Evolutionary conservation across 1,284 basidiomycete genomes (phyloP), one percentile per base, ranked within the genome.

Genomic region (Mycena sp.): DNA sequence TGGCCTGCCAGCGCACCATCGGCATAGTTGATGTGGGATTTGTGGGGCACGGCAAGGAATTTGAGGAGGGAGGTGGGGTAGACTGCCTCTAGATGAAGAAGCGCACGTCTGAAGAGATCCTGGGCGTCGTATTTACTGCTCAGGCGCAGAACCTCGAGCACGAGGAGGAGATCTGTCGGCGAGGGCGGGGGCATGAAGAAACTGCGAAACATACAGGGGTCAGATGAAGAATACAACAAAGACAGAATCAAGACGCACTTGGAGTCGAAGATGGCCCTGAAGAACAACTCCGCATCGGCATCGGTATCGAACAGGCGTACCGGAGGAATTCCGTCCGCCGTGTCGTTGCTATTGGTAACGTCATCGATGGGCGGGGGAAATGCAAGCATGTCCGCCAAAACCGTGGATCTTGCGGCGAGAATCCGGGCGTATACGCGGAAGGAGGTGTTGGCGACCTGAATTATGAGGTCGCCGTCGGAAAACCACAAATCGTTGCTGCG

Each of bases 401-500:
- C 40, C 3, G 9, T 19, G 16, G 58, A 56, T 30, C 52, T 55
- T 5, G 37, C 50, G 6, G 63, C 57, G 6, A 64, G 30, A 21
- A 55, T 25, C 14, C 51, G n/a, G n/a, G 28, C 45, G 25, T 55
- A 49, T 12, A 64, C 29, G 37, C 58, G 57, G 40, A 60, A 64
- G 4, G 37, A 45, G 38, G 26, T 28, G 26, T 43, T 37, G 16
- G 23, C 51, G 4, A 46, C 51, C 19, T 56, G 30, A 21, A 64
- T 23, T 14, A 64, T 56, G 21, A 64, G 28, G 48, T 64, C 56
- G 17, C 58, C 63, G 26, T 64, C 63, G 1, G 50, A 44, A 41
- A 61, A 55, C 63, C 63, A 64, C 10, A 64, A n/a, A 12, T 64
- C 49, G 70, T 21, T 16, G 16, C 49, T 51, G 14, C 16, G 49